Evolutionary conservation across 352 stramenopile species (phyloP), one percentile per base, ranked within the genome.

Genomic region (Pythium coloratum): DNA sequence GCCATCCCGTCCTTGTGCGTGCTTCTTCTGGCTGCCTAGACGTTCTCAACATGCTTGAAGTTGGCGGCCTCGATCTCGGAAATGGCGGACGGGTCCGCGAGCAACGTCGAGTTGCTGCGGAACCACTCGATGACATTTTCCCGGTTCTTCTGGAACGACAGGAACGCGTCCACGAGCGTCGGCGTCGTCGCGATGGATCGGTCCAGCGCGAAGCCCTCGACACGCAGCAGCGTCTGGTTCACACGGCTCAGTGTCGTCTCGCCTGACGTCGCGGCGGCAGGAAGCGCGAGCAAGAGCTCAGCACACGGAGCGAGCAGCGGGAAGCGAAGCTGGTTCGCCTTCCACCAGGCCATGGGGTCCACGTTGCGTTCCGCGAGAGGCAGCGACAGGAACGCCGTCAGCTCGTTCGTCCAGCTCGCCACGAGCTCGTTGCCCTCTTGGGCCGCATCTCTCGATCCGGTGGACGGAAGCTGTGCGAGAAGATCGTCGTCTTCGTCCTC

Each of bases 81-180:
- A 6, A 71, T 30, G 7, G 69, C 20, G 3, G 58, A 54, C n/a
- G 74, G 56, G 20, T 76, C 70, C 5, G 75, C 64, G 14, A 77
- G 50, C 8, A 69, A 56, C 0, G 63, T 76, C 10, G 70, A 55
- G 20, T 76, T 76, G 55, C 75, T 85, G 59, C 79, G 77, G 77
- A 94, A 91, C 82, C 84, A 91, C 66, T 94, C 86, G 26, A 92
- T 58, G 4, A 80, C 86, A 46, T 79, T 86, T 24, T 86, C 69
- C 65, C 89, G 89, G 74, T 94, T 94, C 72, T 88, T 88, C 66
- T 94, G 86, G 67, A 94, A 94, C 70, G 79, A 88, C 47, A 94
- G 40, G 59, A 88, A 91, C 55, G 82, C 81, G 57, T 92, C 82
- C n/a, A 90, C 60, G 40, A 94, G 73, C 7, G 73, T 74, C 30